Conservation (phyloP, 257 asterid genomes). For the Knoxia roxburghii region DNA sequence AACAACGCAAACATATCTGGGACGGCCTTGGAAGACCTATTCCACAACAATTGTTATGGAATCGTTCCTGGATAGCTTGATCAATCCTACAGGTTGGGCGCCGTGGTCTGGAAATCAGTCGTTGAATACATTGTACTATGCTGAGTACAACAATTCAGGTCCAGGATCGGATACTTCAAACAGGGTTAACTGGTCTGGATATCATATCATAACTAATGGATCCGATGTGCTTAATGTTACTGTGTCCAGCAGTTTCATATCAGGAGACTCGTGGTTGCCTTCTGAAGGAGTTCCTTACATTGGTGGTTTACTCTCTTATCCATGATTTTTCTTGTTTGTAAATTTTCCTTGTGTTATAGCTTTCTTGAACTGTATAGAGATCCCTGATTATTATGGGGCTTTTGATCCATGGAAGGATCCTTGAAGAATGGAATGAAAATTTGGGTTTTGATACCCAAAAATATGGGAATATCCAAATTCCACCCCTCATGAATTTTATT, state of each 20-base stretch:
- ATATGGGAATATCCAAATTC: no score
- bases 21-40: slow-evolving; percentile 32
- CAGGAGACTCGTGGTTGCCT: slow-evolving; percentile 25
- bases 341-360: no score
- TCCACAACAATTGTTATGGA: slow-evolving; percentile 27
- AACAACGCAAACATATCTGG: slow-evolving; percentile 21
- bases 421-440: no score
- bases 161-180: slow-evolving; percentile 20
- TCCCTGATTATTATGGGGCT: no score
- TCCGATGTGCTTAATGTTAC: slow-evolving; percentile 19
- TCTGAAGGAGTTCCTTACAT: slow-evolving; percentile 18
- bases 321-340: neutral
- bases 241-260: slow-evolving; percentile 17
- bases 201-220: slow-evolving; percentile 20
- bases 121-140: slow-evolving; percentile 24
- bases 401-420: no score
- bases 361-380: no score
- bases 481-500: no score
- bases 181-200: slow-evolving; percentile 29
- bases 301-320: slow-evolving; percentile 16
- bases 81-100: slow-evolving; percentile 24
- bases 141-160: slow-evolving; percentile 27
- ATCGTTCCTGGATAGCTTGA: slow-evolving; percentile 27
- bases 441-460: no score
- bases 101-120: slow-evolving; percentile 27